Evolutionary conservation across 192 early-diverging fungal species (phyloP), one percentile per base, ranked within the genome.

Genomic region (Backusella tarrabulga): DNA sequence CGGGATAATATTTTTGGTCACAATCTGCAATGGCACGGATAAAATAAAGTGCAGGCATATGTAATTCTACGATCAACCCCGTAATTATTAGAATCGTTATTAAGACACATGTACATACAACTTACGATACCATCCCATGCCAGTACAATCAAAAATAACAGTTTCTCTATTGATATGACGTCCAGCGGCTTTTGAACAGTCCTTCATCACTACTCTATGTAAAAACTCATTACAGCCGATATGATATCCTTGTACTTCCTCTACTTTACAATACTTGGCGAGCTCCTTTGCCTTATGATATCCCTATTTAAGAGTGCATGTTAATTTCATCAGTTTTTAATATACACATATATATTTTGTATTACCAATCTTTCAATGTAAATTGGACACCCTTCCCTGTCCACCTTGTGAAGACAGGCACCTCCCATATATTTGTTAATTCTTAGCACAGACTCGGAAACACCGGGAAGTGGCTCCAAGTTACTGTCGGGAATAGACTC

Each of bases 1-100:
- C 97, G 15, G 97, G 97, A 76, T 99, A 99, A 79, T 96, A 93
- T 73, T 95, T 92, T 79, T 97, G 96, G 78, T 97, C 96, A 81
- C 93, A 92, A 56, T 92, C 88, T 34, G 93, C 89, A 67, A 98
- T 90, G 74, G 90, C 88, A 46, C 91, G 85, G 66, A 92, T 81
- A 83, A 91, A 90, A 42, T 90, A 88, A 50, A 94, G 80, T 12
- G 89, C 91, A 60, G 90, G 91, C 77, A 90, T 82, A 71, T 94
- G 88, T 63, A 90, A 77, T 40, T 90, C 88, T 90, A 79, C 12
- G 21, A 73, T 26, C 19, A 50, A 63, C 34, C 52, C 52, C 14
- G 7, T 35, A 34, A 69, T 46, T 50, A 46, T 6, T 21, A 75
- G 29, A 71, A 54, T 23, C 14, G 34, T 44, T 15, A 56, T 54